Evolutionary conservation across 352 stramenopile species (phyloP).

Genomic region (Nothophytophthora sp.): DNA sequence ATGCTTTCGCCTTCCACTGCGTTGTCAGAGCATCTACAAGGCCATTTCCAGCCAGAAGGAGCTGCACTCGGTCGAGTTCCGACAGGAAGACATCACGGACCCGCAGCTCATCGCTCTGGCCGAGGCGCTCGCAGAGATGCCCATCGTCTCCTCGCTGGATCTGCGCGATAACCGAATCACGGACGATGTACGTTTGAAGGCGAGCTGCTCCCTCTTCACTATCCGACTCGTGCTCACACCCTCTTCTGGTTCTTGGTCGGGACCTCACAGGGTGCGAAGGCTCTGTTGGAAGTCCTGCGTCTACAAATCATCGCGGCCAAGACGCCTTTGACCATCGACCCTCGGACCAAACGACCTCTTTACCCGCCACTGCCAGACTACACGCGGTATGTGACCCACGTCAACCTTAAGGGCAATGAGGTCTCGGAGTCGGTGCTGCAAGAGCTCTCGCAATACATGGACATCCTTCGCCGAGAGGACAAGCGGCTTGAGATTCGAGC

Average conservation of each 20-base stretch:
- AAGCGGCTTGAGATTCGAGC: constrained; percentile 79
- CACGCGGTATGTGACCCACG: constrained; percentile 67
- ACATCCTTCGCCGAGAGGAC: constrained; percentile 76
- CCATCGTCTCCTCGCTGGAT: constrained; percentile 75
- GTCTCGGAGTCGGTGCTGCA: constrained; percentile 59
- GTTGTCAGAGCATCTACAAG: constrained; percentile 77
- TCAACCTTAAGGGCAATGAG: constrained; percentile 83
- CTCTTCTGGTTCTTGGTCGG: no score
- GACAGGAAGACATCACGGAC: constrained; percentile 80
- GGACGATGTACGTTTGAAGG: constrained; percentile 61
- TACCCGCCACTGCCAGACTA: constrained; percentile 50
- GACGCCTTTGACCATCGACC: constrained; percentile 45
- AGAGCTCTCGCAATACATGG: constrained; percentile 72
- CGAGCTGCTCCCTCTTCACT: no score
- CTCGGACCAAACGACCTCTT: constrained; percentile 54
- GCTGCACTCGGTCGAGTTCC: constrained; percentile 70
- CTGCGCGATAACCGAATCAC: constrained; percentile 81
- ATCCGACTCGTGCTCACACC: no score
- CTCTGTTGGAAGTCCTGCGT: constrained; percentile 72
- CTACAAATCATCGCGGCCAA: constrained; percentile 79
- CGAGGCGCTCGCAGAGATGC: constrained; percentile 74
- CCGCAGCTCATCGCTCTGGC: constrained; percentile 78
- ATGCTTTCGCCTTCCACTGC: no score
- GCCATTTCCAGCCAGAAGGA: constrained; percentile 84
- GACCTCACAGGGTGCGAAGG: constrained; percentile 74